A percentile compares a stretch with the other conserved stretches of the same genome.
phyloP scores from a whole-genome alignment of 2,329 filamentous ascomycete genomes.

The Pseudogymnoascus sp. region DNA sequence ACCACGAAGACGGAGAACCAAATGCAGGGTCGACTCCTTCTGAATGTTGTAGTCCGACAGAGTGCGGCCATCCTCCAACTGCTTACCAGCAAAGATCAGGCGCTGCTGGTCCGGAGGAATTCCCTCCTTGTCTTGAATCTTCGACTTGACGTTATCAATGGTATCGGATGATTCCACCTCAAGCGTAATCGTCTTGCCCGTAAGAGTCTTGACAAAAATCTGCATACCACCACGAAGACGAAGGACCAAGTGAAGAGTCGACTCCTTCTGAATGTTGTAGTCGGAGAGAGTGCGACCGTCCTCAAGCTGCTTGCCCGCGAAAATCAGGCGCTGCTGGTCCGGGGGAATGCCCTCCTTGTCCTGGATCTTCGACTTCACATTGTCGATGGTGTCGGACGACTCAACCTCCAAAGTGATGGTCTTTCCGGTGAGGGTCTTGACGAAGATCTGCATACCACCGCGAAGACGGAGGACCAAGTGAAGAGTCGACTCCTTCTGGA shows the following conservation, averaged over 20 bases:
- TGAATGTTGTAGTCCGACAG: constrained; percentile 88
- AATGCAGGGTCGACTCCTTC: constrained; percentile 65
- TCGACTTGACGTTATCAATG: constrained; percentile 63
- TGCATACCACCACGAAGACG: constrained; percentile 77
- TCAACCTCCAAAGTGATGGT: constrained; percentile 91
- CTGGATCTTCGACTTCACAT: constrained; percentile 90
- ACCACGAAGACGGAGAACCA: constrained; percentile 65
- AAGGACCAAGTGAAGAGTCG: constrained; percentile 72
- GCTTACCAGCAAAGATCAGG: constrained; percentile 64
- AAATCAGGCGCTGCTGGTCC: constrained; percentile 90
- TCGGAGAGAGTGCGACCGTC: constrained; percentile 86
- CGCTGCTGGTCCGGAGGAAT: constrained; percentile 66
- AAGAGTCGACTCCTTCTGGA: constrained; percentile 85
- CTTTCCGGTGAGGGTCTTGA: constrained; percentile 85
- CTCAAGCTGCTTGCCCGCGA: constrained; percentile 88
- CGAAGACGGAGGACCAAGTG: constrained; percentile 81
- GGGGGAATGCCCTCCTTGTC: constrained; percentile 91
- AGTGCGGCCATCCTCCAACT: constrained; percentile 68
- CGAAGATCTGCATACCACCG: constrained; percentile 85
- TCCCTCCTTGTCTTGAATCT: constrained; percentile 67
- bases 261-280: constrained; percentile 96
- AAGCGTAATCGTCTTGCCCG: constrained; percentile 62
- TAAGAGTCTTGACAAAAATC: constrained; percentile 65
- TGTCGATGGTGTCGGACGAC: constrained; percentile 85
- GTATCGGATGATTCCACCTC: constrained; percentile 63